A percentile compares a stretch with the other conserved stretches of the same genome.
Conservation (phyloP, 768 basidiomycete genomes). For the Cyathus striatus region DNA sequence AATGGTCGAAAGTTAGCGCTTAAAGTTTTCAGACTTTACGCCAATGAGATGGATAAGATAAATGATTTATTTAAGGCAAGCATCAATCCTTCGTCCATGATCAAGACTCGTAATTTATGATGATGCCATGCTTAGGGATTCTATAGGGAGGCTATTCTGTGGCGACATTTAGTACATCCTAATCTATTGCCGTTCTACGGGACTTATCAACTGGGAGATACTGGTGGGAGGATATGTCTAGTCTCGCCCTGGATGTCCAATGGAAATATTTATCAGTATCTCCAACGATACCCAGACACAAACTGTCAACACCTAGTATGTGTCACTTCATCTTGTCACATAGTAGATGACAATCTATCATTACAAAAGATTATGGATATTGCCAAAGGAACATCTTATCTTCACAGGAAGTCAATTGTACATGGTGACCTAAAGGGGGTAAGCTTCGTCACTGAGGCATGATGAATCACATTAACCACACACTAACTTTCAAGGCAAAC, state of each 20-base stretch:
- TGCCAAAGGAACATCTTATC: not conserved
- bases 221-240: not conserved
- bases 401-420: not conserved
- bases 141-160: not conserved
- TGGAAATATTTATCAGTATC: not conserved
- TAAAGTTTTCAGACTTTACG: constrained; percentile 1
- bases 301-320: not conserved
- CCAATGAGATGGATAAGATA: not conserved
- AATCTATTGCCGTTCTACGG: not conserved
- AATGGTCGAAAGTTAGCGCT: not conserved
- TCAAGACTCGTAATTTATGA: not conserved
- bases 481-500: constrained; percentile 9
- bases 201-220: not conserved
- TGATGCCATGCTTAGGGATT: not conserved
- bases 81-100: not conserved
- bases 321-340: not conserved
- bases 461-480: not conserved
- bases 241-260: not conserved
- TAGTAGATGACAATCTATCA: not conserved
- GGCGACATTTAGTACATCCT: not conserved
- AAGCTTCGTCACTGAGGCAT: not conserved
- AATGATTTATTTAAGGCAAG: not conserved
- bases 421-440: not conserved
- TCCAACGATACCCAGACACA: not conserved
- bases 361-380: not conserved